phyloP scores from a whole-genome alignment of 164 flowering plant genomes.

The Magnolia officinalis region DNA sequence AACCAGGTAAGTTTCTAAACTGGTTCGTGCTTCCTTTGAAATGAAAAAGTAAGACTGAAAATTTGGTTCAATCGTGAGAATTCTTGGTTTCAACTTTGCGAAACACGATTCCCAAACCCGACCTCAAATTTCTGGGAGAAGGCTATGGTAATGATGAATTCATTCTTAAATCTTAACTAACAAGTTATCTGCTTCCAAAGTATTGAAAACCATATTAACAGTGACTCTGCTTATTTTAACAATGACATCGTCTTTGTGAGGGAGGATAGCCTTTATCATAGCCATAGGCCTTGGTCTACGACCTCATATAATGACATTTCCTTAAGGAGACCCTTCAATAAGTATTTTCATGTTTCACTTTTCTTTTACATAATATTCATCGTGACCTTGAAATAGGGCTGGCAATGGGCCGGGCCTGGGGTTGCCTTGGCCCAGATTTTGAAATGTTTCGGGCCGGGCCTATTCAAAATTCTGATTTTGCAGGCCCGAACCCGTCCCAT shows the following conservation, averaged over 20 bases:
- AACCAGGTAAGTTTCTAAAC: slow-evolving; percentile 60
- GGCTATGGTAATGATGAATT: too few relatives aligned
- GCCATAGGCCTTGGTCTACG: neutral
- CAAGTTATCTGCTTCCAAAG: neutral
- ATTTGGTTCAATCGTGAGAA: too few relatives aligned
- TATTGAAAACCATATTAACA: slow-evolving; percentile 1
- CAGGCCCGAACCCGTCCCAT: too few relatives aligned
- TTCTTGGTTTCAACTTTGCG: too few relatives aligned
- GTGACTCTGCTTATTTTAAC: neutral
- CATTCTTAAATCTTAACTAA: neutral
- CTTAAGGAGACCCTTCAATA: neutral
- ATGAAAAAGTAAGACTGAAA: neutral
- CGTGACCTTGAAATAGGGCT: neutral
- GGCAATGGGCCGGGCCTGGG: too few relatives aligned
- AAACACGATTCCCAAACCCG: too few relatives aligned
- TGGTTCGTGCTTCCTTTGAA: neutral
- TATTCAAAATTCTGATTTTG: too few relatives aligned
- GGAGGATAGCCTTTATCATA: neutral
- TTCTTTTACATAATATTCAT: neutral
- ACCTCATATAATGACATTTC: too few relatives aligned
- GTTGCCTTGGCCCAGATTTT: too few relatives aligned
- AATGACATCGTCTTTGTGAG: neutral
- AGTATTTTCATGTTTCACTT: neutral
- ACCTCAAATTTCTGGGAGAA: too few relatives aligned
- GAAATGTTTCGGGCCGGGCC: too few relatives aligned